These are phyloP conservation scores for Phytopythium ostracodes DNA, from an alignment of 352 stramenopile species.

Conservation along the genomic window DNA sequence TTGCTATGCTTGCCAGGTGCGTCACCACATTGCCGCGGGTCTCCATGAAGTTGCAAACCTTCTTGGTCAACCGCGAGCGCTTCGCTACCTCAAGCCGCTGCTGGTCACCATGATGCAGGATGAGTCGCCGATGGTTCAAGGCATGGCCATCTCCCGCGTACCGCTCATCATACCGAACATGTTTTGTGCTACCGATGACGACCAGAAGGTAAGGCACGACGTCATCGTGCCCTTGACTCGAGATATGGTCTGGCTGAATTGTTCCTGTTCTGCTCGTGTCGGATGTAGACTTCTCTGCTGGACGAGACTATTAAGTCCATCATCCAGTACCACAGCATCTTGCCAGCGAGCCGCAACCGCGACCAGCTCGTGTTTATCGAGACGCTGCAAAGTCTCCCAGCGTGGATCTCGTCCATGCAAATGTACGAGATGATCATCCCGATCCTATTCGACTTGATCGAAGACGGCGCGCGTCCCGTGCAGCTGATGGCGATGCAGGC, in stretches of 20 bases:
- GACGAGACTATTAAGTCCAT: conserved; percentile 62
- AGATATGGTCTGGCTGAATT: too few species aligned
- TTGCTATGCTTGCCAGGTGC: conserved; percentile 29
- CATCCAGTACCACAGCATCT: conserved; percentile 68
- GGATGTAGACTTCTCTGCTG: conserved; percentile 35
- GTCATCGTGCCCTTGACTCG: too few species aligned
- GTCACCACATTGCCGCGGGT: conserved; percentile 57
- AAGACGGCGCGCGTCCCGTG: conserved; percentile 69
- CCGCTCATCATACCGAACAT: conserved; percentile 48
- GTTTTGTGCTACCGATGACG: conserved; percentile 50
- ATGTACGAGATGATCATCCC: conserved; percentile 75
- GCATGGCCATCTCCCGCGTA: conserved; percentile 48
- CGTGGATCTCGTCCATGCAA: conserved; percentile 52
- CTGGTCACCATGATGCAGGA: conserved; percentile 61
- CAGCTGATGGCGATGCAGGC: conserved; percentile 62
- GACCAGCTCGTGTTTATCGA: conserved; percentile 69
- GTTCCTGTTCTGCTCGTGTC: background rate
- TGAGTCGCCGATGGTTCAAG: conserved; percentile 54
- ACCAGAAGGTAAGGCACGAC: conserved; percentile 49
- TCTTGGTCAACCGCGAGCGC: conserved; percentile 50
- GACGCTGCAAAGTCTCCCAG: conserved; percentile 50
- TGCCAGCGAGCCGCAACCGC: conserved; percentile 59
- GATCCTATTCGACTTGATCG: conserved; percentile 75
- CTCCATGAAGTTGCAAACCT: conserved; percentile 72
- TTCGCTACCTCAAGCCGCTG: conserved; percentile 61